These are phyloP conservation scores for Macaranga tanarius DNA, from an alignment of 441 rosid genomes.

Conservation along the genomic window DNA sequence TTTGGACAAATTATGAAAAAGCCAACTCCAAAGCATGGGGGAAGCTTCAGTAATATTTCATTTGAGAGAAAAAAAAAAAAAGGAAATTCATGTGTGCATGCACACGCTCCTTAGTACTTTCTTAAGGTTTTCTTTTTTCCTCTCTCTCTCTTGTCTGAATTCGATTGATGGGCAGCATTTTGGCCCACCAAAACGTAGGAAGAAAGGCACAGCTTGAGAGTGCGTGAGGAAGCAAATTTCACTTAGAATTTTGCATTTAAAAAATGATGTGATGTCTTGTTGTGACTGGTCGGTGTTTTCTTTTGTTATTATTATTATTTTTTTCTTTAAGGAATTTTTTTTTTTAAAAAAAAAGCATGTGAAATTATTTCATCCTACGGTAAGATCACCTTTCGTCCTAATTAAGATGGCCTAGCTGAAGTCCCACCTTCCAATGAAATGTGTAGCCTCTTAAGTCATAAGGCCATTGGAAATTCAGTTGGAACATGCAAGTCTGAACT, in stretches of 20 bases:
- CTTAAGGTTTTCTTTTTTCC: neutral
- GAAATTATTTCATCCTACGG: too few relatives aligned
- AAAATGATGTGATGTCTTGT: neutral
- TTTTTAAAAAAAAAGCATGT: too few relatives aligned
- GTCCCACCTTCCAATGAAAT: too few relatives aligned
- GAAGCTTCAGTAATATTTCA: conserved; percentile 4
- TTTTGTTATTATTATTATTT: too few relatives aligned
- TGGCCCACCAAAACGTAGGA: neutral
- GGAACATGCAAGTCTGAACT: too few relatives aligned
- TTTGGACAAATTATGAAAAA: conserved; percentile 31
- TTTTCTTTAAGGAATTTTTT: too few relatives aligned
- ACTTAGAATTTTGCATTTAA: neutral
- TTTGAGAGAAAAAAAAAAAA: neutral
- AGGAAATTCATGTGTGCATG: neutral
- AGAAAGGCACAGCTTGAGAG: neutral
- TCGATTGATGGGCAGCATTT: neutral
- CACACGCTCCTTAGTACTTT: neutral
- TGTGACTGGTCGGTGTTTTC: too few relatives aligned
- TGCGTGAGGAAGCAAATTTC: neutral
- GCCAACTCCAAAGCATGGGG: conserved; percentile 56
- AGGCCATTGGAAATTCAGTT: too few relatives aligned
- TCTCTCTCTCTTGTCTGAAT: neutral
- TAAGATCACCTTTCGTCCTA: too few relatives aligned
- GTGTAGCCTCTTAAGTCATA: too few relatives aligned
- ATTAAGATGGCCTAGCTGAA: too few relatives aligned